Base-by-base conservation (phyloP, 495 filamentous ascomycete genomes). In the Cetradonia linearis region DNA sequence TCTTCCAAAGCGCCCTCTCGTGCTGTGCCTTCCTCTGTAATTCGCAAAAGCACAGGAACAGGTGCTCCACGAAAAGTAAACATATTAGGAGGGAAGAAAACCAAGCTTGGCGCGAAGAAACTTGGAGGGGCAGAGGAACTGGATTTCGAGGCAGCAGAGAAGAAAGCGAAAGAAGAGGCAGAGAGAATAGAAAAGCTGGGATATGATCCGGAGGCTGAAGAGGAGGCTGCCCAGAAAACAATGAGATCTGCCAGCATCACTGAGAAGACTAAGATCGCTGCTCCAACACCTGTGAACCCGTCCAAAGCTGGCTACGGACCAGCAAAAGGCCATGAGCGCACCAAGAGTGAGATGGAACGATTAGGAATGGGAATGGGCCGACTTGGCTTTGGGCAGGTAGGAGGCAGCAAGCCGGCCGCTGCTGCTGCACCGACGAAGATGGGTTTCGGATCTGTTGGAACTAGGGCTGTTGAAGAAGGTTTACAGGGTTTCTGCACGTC, bases 81-180 rank as follows among this genome's bases (percentile, higher is more conserved):
- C 68, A 82, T 96, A 27, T 78, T 97, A 27, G 89, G 89, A 62
- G 87, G 88, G 23, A 98, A 96, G 79, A 97, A 93, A 76, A 74
- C 79, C 33, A 91, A 92, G 73, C 81, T 98, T 28, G 93, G 91
- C 31, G 92, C 86, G 20, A 96, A 95, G 82, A 96, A 96, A 76
- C 77, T 93, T 48, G 76, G 73, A n/a, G 74, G 73, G 23, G 81
- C 77, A 37, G 89, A 91, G 61, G 74, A 76, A 4, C 86, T 98
- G 60, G 93, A 98, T 74, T 98, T 98, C 65, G 94, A 98, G 55
- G 93, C 91, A 70, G 93, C 91, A 0, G 93, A 98, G 77, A 87
- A 86, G 67, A 95, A 95, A 74, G 93, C 93, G 36, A 94, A 90
- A 72, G 93, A 97, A 70, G 93, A 98, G 72, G 93, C 94, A 1